These are phyloP conservation scores for Saccharomyces eubayanus DNA, from an alignment of 805 yeast genomes.

Conservation along the genomic window DNA sequence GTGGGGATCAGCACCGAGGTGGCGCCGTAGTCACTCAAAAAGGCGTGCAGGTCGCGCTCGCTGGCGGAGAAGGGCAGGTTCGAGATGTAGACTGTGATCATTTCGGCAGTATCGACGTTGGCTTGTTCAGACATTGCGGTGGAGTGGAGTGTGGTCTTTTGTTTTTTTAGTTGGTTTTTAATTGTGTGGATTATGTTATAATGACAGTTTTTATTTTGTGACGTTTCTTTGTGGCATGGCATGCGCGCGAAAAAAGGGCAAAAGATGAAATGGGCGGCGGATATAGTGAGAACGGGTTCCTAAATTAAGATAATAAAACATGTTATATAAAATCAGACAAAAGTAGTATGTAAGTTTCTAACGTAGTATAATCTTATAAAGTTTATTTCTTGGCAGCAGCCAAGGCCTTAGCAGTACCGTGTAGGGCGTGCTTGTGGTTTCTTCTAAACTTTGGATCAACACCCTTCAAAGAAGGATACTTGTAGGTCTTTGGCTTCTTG, in stretches of 20 bases:
- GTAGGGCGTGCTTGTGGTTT: conserved; percentile 98
- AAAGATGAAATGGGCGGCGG: background rate
- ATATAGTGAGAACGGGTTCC: background rate
- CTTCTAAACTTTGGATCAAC: conserved; percentile 99
- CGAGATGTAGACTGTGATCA: conserved; percentile 41
- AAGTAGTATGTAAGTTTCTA: background rate
- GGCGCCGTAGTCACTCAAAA: conserved; percentile 38
- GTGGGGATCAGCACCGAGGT: conserved; percentile 45
- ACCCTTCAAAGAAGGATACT: conserved; percentile 97
- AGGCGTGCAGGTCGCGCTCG: conserved; percentile 43
- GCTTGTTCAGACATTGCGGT: background rate
- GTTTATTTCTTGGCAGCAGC: conserved; percentile 45
- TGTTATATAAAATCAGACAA: background rate
- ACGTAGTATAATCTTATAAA: background rate
- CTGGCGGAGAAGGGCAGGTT: conserved; percentile 46
- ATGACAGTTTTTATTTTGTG: background rate
- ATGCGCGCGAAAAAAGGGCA: background rate
- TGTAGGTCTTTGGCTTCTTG: conserved; percentile 97
- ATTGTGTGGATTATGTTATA: background rate
- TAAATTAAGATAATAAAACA: background rate
- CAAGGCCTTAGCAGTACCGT: conserved; percentile 92
- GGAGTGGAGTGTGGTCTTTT: background rate
- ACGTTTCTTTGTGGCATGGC: background rate
- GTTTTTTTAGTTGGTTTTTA: background rate
- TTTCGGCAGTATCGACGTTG: background rate